A percentile compares a stretch with the other conserved stretches of the same genome.
phyloP scores from a whole-genome alignment of 495 filamentous ascomycete species.

The Annulohypoxylon moriforme region DNA sequence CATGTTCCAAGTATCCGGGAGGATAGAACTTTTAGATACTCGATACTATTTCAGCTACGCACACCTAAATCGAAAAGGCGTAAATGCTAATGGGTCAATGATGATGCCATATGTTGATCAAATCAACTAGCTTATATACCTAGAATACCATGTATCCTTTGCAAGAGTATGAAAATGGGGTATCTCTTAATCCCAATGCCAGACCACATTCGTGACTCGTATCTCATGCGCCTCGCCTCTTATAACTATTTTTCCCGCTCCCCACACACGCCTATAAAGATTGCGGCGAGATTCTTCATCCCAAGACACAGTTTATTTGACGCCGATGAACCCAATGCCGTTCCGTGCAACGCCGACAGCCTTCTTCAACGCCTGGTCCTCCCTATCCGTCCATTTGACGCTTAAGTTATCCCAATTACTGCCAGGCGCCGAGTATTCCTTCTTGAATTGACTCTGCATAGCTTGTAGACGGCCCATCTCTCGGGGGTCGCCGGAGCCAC shows the following conservation, averaged over 20 bases:
- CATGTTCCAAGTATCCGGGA: no score
- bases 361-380: constrained; percentile 80
- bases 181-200: constrained; percentile 40
- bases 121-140: not conserved
- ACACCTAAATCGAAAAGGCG: not conserved
- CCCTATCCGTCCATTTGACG: constrained; percentile 90
- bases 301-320: constrained; percentile 64
- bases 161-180: constrained; percentile 37
- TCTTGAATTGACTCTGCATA: constrained; percentile 76
- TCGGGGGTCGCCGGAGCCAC: constrained; percentile 87
- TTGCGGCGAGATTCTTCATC: not conserved
- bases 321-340: constrained; percentile 83
- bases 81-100: not conserved
- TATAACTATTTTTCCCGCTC: not conserved
- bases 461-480: constrained; percentile 78
- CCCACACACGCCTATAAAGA: constrained; percentile 2
- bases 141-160: not conserved
- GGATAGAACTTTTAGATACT: no score
- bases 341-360: constrained; percentile 76
- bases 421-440: constrained; percentile 74
- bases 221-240: constrained; percentile 24
- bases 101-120: not conserved
- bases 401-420: constrained; percentile 89
- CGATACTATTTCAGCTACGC: no score
- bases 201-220: constrained; percentile 34